These are phyloP conservation scores for Trypanosoma rangeli DNA, from an alignment of 208 protist genomes.

Conservation along the genomic window DNA sequence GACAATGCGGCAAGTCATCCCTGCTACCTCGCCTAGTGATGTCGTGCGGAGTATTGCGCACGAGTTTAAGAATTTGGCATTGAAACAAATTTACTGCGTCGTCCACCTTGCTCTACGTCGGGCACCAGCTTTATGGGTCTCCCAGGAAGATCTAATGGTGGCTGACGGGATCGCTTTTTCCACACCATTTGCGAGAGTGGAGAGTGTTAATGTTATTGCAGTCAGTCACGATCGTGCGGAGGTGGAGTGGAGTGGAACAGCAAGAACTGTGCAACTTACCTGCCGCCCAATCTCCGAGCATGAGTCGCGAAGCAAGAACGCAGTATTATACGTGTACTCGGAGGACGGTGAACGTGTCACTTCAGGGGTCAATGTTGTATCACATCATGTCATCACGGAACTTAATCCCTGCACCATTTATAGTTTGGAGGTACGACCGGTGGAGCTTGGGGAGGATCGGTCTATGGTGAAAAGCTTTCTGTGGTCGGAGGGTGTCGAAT, in stretches of 20 bases:
- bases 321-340: background rate
- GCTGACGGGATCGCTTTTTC: conserved; percentile 18
- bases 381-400: background rate
- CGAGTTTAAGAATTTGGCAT: conserved; percentile 9
- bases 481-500: background rate
- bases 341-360: background rate
- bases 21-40: background rate
- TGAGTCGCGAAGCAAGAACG: background rate
- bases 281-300: conserved; percentile 5
- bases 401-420: conserved; percentile 22
- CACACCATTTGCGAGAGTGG: background rate
- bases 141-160: conserved; percentile 10
- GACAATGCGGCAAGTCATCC: conserved; percentile 3
- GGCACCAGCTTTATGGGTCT: conserved; percentile 1
- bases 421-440: background rate
- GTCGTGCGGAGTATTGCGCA: background rate
- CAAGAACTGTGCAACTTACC: conserved; percentile 1
- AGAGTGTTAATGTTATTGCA: conserved; percentile 6
- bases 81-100: conserved; percentile 22
- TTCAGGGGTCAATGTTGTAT: background rate
- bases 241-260: conserved; percentile 12
- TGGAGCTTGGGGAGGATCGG: background rate
- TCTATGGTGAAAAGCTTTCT: background rate
- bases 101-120: conserved; percentile 18
- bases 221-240: conserved; percentile 15